Base-by-base conservation (phyloP, 2,329 filamentous ascomycete genomes). In the Mycosphaerella sp. region DNA sequence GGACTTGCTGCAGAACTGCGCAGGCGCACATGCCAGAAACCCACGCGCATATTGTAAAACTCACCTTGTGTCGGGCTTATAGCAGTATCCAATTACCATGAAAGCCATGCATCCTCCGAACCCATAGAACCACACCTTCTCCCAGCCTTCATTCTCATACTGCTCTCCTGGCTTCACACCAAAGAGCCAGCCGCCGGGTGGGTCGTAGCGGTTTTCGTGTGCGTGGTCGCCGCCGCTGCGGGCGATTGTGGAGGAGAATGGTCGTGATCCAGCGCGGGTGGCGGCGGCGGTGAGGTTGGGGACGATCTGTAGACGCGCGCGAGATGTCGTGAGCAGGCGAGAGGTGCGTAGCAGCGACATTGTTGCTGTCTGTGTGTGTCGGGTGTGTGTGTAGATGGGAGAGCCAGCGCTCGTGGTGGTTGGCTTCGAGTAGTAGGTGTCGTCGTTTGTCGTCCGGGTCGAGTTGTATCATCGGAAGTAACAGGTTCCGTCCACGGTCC, bases 51-150 rank as follows among this genome's bases (percentile, higher is more conserved):
- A 29, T 29, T 29, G 26, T 29, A 48, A 14, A 6, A 14, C 91
- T 77, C 80, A 98, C 93, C 89, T 95, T 60, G 92, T 97, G 80
- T 98, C 93, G 50, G 93, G 93, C 84, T 97, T 97, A 72, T 93
- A 97, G 59, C 89, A 89, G 76, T 95, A 89, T 62, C 87, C 89
- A 62, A 96, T 78, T 58, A 81, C 83, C 51, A 84, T 85, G 61
- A 89, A 78, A 29, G 83, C 74, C 67, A 95, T 74, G 67, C 84
- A 86, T 51, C 88, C 89, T 70, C 85, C 87, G 73, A 95, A 90
- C 47, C 91, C 90, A 71, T 87, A 88, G 71, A 86, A 86, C 78
- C 86, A 91, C 53, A 90, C 75, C 62, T 79, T 83, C 80, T 98
- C 93, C 93, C 93, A 98, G 49, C 92, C 93, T 77, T 98, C 93